Evolutionary conservation across 495 filamentous ascomycete genomes (phyloP).

Genomic region (Amniculicola lignicola): DNA sequence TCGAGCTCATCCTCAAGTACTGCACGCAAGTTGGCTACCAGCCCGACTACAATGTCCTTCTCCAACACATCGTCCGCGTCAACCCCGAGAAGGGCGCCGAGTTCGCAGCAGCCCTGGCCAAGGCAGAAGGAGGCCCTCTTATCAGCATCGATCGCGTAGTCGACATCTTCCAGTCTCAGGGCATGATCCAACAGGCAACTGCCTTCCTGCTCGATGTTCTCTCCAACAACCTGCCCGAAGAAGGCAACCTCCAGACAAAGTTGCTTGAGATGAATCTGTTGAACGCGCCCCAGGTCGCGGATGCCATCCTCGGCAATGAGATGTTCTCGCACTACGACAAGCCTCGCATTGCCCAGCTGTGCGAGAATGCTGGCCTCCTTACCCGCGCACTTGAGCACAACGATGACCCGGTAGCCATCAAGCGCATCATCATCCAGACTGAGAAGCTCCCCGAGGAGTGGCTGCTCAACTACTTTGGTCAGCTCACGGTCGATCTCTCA

Average conservation of each 20-base stretch:
- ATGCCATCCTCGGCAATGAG: slow-evolving; percentile 94
- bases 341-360: slow-evolving; percentile 78
- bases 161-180: slow-evolving; percentile 95
- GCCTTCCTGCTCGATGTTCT: slow-evolving; percentile 94
- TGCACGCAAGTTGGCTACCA: slow-evolving; percentile 76
- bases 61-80: slow-evolving; percentile 86
- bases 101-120: slow-evolving; percentile 84
- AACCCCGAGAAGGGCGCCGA: slow-evolving; percentile 94
- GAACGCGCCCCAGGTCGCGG: slow-evolving; percentile 94
- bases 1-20: slow-evolving; percentile 92
- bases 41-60: slow-evolving; percentile 84
- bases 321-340: slow-evolving; percentile 98
- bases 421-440: slow-evolving; percentile 76
- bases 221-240: slow-evolving; percentile 90
- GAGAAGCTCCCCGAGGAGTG: slow-evolving; percentile 85
- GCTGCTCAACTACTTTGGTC: slow-evolving; percentile 87
- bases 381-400: slow-evolving; percentile 79
- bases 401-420: slow-evolving; percentile 84
- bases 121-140: slow-evolving; percentile 75
- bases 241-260: slow-evolving; percentile 87
- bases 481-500: slow-evolving; percentile 89
- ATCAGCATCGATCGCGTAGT: slow-evolving; percentile 94
- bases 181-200: slow-evolving; percentile 95
- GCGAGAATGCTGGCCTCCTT: slow-evolving; percentile 68
- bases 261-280: slow-evolving; percentile 97